phyloP scores from a whole-genome alignment of 2,329 filamentous ascomycete genomes.

The Dactylonectria estremocensis region DNA sequence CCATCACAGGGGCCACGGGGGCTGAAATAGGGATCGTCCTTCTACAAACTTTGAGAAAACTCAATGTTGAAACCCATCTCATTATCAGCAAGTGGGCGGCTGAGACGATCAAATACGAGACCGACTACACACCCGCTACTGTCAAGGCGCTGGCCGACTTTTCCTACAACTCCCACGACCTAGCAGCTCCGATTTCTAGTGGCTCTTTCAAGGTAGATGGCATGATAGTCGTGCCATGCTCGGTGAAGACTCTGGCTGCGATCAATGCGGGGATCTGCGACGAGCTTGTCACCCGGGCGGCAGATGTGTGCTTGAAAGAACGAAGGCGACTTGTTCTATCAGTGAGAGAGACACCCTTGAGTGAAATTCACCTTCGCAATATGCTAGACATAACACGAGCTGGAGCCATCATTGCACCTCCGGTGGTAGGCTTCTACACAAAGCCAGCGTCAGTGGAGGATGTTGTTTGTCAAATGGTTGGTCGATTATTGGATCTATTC shows the following conservation, averaged over 20 bases:
- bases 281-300: constrained; percentile 62
- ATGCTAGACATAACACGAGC: constrained; percentile 59
- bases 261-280: constrained; percentile 61
- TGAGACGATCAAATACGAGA: constrained; percentile 40
- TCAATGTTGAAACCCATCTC: constrained; percentile 40
- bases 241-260: constrained; percentile 64
- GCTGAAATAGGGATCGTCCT: constrained; percentile 35
- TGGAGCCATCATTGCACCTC: constrained; percentile 61
- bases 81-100: constrained; percentile 41
- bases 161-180: constrained; percentile 37
- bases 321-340: constrained; percentile 57
- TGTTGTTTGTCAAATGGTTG: constrained; percentile 62
- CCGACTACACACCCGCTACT: constrained; percentile 32
- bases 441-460: constrained; percentile 57
- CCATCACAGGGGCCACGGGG: constrained; percentile 41
- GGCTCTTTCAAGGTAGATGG: constrained; percentile 51
- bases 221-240: constrained; percentile 66
- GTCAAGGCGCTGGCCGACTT: constrained; percentile 34
- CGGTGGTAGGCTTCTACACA: constrained; percentile 62
- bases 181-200: constrained; percentile 38
- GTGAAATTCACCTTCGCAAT: constrained; percentile 62
- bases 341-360: constrained; percentile 62
- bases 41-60: constrained; percentile 29
- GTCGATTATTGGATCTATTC: constrained; percentile 62
- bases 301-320: constrained; percentile 65